Evolutionary conservation across 352 stramenopile genomes (phyloP), one percentile per base, ranked within the genome.

Genomic region (Paralagenidium karlingii): DNA sequence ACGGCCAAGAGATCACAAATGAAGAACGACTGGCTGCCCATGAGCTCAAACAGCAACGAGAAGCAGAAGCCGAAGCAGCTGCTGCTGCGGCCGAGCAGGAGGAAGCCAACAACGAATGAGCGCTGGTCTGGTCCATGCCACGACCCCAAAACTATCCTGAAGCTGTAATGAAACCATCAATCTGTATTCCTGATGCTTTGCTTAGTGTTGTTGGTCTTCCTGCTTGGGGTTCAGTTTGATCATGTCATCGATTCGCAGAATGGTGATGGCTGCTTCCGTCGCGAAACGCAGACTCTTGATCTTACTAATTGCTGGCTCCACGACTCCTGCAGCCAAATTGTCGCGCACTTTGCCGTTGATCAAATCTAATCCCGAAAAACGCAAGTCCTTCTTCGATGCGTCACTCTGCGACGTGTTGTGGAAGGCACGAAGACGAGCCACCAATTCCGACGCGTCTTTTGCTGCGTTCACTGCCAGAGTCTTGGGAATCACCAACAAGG

Each of bases 301-400:
- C 78, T 99, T 99, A 55, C 89, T 98, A 52, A 99, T 99, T 42
- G 96, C 95, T 15, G 96, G 96, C 75, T 99, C 96, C 12, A 99
- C 82, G n/a, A 99, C 95, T 45, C 94, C 95, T 16, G 85, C 90
- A 18, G 71, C 73, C 26, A 99, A 71, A 67, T 98, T 99, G 69
- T 99, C 73, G 39, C 90, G 78, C 45, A 98, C 93, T 24, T 64
- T 73, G 34, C 96, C 96, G 22, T 96, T 71, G 4, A 98, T 51
- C 32, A 99, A 68, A 58, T 99, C 95, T 31, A 99, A 71, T n/a
- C 96, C 96, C 24, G 62, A 78, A 58, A 89, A 94, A 36, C 73
- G 68, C 40, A 89, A 57, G n/a, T 86, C 76, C 20, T 53, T 53
- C 54, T 97, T 76, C 25, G 36, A 38, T 24, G 61, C 54, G 45